Conservation (phyloP, 169 alveolate species). For the Miamiensis avidus region DNA sequence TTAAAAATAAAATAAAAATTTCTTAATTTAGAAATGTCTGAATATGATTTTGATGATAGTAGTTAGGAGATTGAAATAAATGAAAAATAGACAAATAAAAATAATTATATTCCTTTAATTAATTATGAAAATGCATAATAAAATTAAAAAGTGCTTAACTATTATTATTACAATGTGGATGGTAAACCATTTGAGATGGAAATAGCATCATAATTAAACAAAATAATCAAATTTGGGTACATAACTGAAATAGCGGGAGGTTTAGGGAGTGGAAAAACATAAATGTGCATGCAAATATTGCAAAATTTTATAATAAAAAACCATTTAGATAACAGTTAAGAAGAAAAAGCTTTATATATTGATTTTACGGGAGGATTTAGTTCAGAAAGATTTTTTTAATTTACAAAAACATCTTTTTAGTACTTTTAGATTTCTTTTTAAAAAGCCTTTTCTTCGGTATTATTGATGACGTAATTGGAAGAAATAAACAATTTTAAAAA, state of each 20-base stretch:
- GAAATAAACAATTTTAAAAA: no score
- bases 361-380: not conserved
- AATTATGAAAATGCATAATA: not conserved
- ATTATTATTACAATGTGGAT: not conserved
- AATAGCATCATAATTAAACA: not conserved
- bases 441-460: no score
- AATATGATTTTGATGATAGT: not conserved
- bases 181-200: not conserved
- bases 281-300: not conserved
- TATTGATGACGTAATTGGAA: no score
- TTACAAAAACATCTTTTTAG: not conserved
- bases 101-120: not conserved
- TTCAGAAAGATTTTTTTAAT: not conserved
- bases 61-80: not conserved
- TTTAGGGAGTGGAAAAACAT: not conserved
- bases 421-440: no score
- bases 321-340: not conserved
- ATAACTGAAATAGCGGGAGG: not conserved
- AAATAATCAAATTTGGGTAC: not conserved
- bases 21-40: not conserved
- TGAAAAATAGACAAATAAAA: no score
- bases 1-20: no score
- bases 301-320: no score
- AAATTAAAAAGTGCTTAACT: no score
- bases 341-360: not conserved